phyloP scores from a whole-genome alignment of 257 asterid species.

The Henckelia pumila region DNA sequence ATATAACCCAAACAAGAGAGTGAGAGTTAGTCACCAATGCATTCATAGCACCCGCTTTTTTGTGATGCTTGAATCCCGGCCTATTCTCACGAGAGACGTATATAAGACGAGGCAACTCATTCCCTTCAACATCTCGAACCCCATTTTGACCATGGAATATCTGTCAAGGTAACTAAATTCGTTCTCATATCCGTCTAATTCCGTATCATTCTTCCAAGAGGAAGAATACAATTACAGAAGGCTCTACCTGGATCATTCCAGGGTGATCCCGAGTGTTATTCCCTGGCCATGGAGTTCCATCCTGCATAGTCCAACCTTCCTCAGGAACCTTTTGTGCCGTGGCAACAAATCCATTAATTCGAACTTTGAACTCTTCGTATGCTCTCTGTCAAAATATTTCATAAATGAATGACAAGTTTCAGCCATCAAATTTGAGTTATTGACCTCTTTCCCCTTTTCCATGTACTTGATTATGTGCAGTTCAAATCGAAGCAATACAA shows the following conservation, averaged over 20 bases:
- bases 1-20: neutral
- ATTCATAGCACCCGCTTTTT: conserved; percentile 97
- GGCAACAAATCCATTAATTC: conserved; percentile 76
- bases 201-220: neutral
- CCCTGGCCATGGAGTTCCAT: conserved; percentile 93
- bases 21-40: conserved; percentile 50
- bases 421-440: conserved; percentile 1
- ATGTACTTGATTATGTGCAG: neutral
- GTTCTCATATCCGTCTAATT: neutral
- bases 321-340: conserved; percentile 85
- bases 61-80: conserved; percentile 87
- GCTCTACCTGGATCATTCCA: conserved; percentile 86
- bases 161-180: conserved; percentile 31
- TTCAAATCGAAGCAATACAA: conserved; percentile 4
- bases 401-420: conserved; percentile 18
- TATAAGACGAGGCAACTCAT: conserved; percentile 79
- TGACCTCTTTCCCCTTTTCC: neutral
- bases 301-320: conserved; percentile 96
- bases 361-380: conserved; percentile 80
- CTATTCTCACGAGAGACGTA: conserved; percentile 97
- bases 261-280: conserved; percentile 85
- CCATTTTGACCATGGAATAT: conserved; percentile 74
- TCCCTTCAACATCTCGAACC: conserved; percentile 77
- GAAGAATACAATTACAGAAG: conserved; percentile 1
- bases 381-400: conserved; percentile 56